Conservation (phyloP, 768 basidiomycete genomes). For the Boletus reticulatus region DNA sequence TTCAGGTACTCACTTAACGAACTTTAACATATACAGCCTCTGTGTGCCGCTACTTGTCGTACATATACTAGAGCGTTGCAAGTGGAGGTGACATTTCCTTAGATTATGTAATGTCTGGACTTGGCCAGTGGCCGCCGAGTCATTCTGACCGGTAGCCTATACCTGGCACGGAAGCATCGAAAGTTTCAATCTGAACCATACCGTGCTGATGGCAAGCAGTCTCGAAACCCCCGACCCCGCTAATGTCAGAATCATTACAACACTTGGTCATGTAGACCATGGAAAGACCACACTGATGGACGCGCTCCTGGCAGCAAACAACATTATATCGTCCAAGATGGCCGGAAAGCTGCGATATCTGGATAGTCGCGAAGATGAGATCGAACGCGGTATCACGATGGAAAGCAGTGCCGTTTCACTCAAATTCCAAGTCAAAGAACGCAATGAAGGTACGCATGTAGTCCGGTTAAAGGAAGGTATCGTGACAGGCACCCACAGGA, state of each 20-base stretch:
- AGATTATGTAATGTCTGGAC: slow-evolving; percentile 1
- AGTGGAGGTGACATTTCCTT: no score
- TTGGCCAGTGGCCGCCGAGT: not conserved
- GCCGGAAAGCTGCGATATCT: slow-evolving; percentile 96
- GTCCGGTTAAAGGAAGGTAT: slow-evolving; percentile 7
- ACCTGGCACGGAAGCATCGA: not conserved
- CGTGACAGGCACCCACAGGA: slow-evolving; percentile 45
- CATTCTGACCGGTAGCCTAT: not conserved
- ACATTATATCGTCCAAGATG: slow-evolving; percentile 92
- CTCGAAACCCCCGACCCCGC: slow-evolving; percentile 30
- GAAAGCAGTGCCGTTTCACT: slow-evolving; percentile 94
- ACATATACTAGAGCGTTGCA: no score
- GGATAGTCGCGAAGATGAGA: slow-evolving; percentile 95
- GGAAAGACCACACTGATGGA: slow-evolving; percentile 98
- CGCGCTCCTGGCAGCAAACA: slow-evolving; percentile 92
- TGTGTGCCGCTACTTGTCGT: no score
- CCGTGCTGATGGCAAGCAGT: slow-evolving; percentile 19
- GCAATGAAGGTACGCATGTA: slow-evolving; percentile 55
- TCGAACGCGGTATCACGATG: slow-evolving; percentile 98
- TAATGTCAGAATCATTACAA: slow-evolving; percentile 77
- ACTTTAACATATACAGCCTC: not conserved
- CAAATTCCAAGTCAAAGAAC: slow-evolving; percentile 77
- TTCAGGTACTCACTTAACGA: not conserved
- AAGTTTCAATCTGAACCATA: slow-evolving; percentile 3
- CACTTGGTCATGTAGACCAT: slow-evolving; percentile 91